Evolutionary conservation across 2,329 filamentous ascomycete genomes (phyloP).

Genomic region (Leptosphaerulina australis): DNA sequence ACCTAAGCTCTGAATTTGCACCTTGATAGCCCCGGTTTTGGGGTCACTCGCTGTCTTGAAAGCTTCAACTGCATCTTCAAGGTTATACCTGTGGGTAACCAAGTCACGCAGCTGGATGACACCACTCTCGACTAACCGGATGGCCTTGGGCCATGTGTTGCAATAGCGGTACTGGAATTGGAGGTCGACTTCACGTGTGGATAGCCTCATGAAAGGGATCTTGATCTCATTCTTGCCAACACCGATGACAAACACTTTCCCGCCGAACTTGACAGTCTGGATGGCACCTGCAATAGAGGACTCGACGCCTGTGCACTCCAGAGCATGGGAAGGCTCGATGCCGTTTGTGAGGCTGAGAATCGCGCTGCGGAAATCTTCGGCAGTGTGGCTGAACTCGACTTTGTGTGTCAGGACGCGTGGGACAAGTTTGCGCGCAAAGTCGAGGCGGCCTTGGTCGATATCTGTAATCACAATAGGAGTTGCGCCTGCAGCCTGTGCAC

Average conservation of each 20-base stretch:
- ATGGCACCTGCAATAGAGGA: constrained; percentile 84
- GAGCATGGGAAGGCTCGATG: constrained; percentile 77
- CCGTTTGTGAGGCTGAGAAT: constrained; percentile 76
- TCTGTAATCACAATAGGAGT: constrained; percentile 93
- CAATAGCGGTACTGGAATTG: constrained; percentile 96
- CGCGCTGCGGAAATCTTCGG: constrained; percentile 73
- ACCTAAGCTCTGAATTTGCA: constrained; percentile 54
- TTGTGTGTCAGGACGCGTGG: constrained; percentile 82
- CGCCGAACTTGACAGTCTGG: constrained; percentile 90
- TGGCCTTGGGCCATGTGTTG: constrained; percentile 95
- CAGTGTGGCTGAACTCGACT: constrained; percentile 65
- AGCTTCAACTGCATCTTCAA: constrained; percentile 87
- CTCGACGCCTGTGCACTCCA: constrained; percentile 96
- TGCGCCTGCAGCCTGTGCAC: constrained; percentile 83
- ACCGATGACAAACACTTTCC: constrained; percentile 95
- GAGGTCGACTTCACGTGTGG: constrained; percentile 88
- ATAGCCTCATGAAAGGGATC: constrained; percentile 92
- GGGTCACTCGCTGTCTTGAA: constrained; percentile 88
- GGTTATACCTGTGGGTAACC: constrained; percentile 83
- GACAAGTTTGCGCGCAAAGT: constrained; percentile 82
- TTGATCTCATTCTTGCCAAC: constrained; percentile 95
- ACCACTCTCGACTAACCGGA: constrained; percentile 82
- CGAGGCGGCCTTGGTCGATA: constrained; percentile 83
- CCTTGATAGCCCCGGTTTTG: constrained; percentile 95
- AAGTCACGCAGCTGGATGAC: constrained; percentile 80